Percentiles rank a stretch among this genome's conserved stretches.
These are phyloP conservation scores for Verticillium nonalfalfae DNA, from an alignment of 2,329 filamentous ascomycete genomes.

Conservation along the genomic window DNA sequence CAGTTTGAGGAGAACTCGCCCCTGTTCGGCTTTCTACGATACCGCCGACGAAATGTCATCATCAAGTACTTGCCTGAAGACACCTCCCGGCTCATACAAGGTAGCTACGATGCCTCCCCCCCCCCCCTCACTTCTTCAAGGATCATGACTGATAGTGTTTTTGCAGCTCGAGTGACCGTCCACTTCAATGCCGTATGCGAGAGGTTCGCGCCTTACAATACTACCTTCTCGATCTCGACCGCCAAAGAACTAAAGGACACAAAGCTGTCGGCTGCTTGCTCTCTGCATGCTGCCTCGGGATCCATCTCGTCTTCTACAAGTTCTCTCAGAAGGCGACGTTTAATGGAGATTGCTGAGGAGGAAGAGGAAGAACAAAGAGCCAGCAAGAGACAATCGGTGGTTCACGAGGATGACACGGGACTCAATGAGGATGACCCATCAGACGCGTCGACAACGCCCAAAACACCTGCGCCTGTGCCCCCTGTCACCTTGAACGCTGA, in stretches of 20 bases:
- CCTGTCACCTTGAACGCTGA: slow-evolving; percentile 46
- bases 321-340: slow-evolving; percentile 66
- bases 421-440: slow-evolving; percentile 16
- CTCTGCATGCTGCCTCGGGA: slow-evolving; percentile 78
- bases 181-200: slow-evolving; percentile 64
- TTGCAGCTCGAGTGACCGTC: slow-evolving; percentile 71
- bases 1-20: slow-evolving; percentile 74
- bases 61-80: slow-evolving; percentile 90
- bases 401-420: slow-evolving; percentile 35
- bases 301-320: slow-evolving; percentile 82
- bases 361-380: slow-evolving; percentile 67
- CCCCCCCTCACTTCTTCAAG: too few species aligned
- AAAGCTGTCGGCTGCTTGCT: slow-evolving; percentile 81
- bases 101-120: slow-evolving; percentile 39
- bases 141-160: slow-evolving; percentile 2
- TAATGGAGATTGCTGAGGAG: slow-evolving; percentile 93
- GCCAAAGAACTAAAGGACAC: slow-evolving; percentile 81
- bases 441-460: slow-evolving; percentile 12
- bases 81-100: slow-evolving; percentile 87
- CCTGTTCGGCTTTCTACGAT: slow-evolving; percentile 86
- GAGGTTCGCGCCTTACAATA: slow-evolving; percentile 79
- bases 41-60: slow-evolving; percentile 81
- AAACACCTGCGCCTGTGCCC: slow-evolving; percentile 19
- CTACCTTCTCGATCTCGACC: slow-evolving; percentile 68
- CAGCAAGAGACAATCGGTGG: slow-evolving; percentile 51